A percentile compares a stretch with the other conserved stretches of the same genome.
phyloP scores from a whole-genome alignment of 2,329 filamentous ascomycete species.

The Scleromitrula shiraiana region DNA sequence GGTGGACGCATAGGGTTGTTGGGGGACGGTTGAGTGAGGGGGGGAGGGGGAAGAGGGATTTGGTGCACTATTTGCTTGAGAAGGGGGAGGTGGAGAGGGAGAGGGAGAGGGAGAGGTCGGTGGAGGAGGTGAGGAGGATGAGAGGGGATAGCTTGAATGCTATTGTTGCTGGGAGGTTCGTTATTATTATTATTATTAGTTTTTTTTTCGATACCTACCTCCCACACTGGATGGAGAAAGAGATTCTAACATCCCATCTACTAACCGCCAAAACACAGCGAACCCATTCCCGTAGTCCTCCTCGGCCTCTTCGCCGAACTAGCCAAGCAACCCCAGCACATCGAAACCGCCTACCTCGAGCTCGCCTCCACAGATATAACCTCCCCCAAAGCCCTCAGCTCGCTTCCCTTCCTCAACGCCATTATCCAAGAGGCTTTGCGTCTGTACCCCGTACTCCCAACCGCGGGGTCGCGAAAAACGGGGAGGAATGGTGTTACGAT shows the following conservation, averaged over 20 bases:
- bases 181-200: neutral
- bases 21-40: neutral
- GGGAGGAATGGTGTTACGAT: slow-evolving; percentile 27
- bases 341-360: neutral
- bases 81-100: neutral
- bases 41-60: neutral
- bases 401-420: slow-evolving; percentile 24
- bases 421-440: slow-evolving; percentile 33
- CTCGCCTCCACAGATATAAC: neutral
- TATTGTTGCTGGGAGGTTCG: neutral
- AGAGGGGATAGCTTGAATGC: neutral
- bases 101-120: neutral
- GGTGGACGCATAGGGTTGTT: neutral
- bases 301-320: neutral
- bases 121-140: neutral
- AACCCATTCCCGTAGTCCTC: neutral
- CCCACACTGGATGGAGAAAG: no score
- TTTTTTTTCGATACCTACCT: no score
- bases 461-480: slow-evolving; percentile 30
- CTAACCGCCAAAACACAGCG: no score
- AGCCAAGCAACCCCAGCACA: neutral
- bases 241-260: neutral
- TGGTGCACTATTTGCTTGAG: neutral
- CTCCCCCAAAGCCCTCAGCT: neutral
- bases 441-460: slow-evolving; percentile 30